Evolutionary conservation across 768 basidiomycete species (phyloP).

Genomic region (Tephrocybe sp.): DNA sequence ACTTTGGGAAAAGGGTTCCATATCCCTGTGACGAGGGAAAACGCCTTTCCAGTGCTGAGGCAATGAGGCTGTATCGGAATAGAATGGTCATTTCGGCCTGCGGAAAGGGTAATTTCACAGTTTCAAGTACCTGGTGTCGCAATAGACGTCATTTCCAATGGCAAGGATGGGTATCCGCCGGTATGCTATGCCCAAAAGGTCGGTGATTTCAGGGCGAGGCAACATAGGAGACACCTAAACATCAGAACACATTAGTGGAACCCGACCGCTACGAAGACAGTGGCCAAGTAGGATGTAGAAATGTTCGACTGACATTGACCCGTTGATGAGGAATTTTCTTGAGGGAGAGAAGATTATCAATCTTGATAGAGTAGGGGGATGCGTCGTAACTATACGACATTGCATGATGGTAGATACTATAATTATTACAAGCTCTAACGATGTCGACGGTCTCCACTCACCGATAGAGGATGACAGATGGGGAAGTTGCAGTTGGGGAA

Average conservation of each 20-base stretch:
- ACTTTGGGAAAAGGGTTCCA: conserved; percentile 45
- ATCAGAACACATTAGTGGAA: background rate
- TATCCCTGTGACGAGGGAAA: conserved; percentile 49
- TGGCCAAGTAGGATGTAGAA: background rate
- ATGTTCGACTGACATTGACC: conserved; percentile 39
- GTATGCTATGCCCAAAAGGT: conserved; percentile 49
- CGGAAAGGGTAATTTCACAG: background rate
- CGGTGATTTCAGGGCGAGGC: conserved; percentile 56
- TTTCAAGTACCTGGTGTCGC: conserved; percentile 43
- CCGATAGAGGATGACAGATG: conserved; percentile 46
- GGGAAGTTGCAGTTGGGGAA: conserved; percentile 7
- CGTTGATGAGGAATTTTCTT: conserved; percentile 46
- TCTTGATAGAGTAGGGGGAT: conserved; percentile 50
- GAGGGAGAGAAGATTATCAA: conserved; percentile 48
- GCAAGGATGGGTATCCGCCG: conserved; percentile 59
- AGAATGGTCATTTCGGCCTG: background rate
- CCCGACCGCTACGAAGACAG: background rate
- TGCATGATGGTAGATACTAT: too few species aligned
- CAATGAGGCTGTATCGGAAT: conserved; percentile 38
- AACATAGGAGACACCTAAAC: conserved; percentile 46
- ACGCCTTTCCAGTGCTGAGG: conserved; percentile 47
- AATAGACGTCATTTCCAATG: conserved; percentile 60
- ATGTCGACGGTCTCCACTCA: conserved; percentile 20
- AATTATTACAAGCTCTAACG: too few species aligned
- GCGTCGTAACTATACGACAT: conserved; percentile 55